Evolutionary conservation across 768 basidiomycete species (phyloP), one percentile per base, ranked within the genome.

Genomic region (Cyclocybe aegerita): DNA sequence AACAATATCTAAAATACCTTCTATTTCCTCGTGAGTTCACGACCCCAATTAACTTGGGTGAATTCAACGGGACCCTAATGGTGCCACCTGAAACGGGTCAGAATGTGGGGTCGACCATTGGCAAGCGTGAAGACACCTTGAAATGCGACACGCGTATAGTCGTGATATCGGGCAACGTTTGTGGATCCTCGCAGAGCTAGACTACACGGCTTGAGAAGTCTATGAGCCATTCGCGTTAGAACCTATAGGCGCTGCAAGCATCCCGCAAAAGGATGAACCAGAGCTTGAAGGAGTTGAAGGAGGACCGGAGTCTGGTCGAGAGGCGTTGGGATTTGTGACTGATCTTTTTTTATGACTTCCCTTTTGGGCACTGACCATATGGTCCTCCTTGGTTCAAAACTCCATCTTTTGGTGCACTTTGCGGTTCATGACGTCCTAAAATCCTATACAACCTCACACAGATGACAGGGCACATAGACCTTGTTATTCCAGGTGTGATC

Each of bases 1-100:
- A 34, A 41, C 30, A 17, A 17, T 17, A 17, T 16, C 30, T 11
- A 39, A 43, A 41, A 30, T 62, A 87, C 91, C 78, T 77, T 67
- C 90, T 75, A 60, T 84, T 85, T 37, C 91, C 91, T 39, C 92
- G 78, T 15, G 88, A 88, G 50, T 78, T 84, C 5, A 83, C 82
- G 32, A 86, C 75, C 9, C 91, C 90, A 49, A 92, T 84, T 43
- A 93, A 76, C 58, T 88, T 90, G 1, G 89, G 83, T 17, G 88
- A 88, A 33, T 78, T 76, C 30, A 93, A 70, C 43, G 88, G 88
- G 34, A 93, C 70, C 52, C 91, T 80, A 23, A 80, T 76, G 40
- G 76, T 71, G 23, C 87, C 87, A 46, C 79, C 87, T 86, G 57
- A 40, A 42, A 17, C 30, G n/a, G 49, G 39, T 52, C 64, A 48